A percentile compares a stretch with the other conserved stretches of the same genome.
These are phyloP conservation scores for Tricladium varicosporioides DNA, from an alignment of 2,329 filamentous ascomycete genomes.

Conservation along the genomic window DNA sequence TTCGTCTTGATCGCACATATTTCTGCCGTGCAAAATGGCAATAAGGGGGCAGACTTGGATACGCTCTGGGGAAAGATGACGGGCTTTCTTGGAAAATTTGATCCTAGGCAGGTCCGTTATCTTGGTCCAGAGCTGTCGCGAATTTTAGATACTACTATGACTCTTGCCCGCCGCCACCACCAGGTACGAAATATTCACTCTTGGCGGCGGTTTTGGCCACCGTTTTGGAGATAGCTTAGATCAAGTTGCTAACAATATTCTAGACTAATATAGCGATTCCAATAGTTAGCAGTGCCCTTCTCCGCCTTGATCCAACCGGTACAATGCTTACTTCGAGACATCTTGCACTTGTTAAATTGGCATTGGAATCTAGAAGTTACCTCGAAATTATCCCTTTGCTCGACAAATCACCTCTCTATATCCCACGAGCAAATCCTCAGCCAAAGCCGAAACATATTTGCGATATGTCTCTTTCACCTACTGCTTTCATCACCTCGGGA, in stretches of 20 bases:
- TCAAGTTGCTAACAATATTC: conserved; percentile 12
- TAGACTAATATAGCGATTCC: conserved; percentile 28
- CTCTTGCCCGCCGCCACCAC: conserved; percentile 18
- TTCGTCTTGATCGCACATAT: conserved; percentile 51
- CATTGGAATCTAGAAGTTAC: conserved; percentile 51
- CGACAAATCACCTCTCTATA: conserved; percentile 64
- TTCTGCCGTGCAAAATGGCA: conserved; percentile 35
- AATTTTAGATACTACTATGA: conserved; percentile 41
- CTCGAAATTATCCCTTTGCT: conserved; percentile 58
- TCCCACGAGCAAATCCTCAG: conserved; percentile 47
- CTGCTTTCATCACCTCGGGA: conserved; percentile 56
- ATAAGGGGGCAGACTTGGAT: conserved; percentile 20
- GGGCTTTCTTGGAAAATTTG: conserved; percentile 40
- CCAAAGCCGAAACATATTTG: conserved; percentile 41
- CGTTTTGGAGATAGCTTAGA: neutral
- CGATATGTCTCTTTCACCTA: conserved; percentile 44
- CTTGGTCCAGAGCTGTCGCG: conserved; percentile 45
- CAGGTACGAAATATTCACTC: conserved; percentile 17
- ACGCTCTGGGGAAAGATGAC: conserved; percentile 48
- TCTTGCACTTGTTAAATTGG: conserved; percentile 54
- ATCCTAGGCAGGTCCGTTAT: conserved; percentile 54
- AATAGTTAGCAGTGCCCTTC: conserved; percentile 46
- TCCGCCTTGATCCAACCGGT: conserved; percentile 64
- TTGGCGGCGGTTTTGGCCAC: neutral
- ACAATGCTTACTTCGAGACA: conserved; percentile 66